Percentiles rank a stretch among this genome's conserved stretches.
phyloP scores from a whole-genome alignment of 208 protist species.

The Wallacemonas collosoma region DNA sequence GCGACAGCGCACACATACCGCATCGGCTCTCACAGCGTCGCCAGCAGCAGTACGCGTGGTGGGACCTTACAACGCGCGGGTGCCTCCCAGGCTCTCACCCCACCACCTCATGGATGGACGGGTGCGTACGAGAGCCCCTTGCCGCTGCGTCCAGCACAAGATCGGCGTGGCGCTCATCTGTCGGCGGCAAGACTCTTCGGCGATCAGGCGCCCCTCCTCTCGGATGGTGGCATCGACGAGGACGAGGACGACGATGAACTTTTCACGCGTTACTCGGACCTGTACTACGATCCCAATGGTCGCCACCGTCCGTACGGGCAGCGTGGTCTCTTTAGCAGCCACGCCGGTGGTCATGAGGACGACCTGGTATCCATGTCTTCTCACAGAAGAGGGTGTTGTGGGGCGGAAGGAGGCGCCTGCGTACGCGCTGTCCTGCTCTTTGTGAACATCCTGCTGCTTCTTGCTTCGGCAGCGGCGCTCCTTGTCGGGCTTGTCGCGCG shows the following conservation, averaged over 20 bases:
- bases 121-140: constrained; percentile 4
- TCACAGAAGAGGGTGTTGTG: neutral
- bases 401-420: constrained; percentile 10
- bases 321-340: too few relatives aligned
- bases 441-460: constrained; percentile 27
- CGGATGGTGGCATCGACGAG: neutral
- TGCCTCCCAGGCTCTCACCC: neutral
- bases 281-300: neutral
- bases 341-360: too few relatives aligned
- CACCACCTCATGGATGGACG: neutral
- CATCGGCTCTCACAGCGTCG: neutral
- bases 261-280: constrained; percentile 17
- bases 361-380: too few relatives aligned
- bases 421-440: constrained; percentile 22
- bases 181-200: neutral
- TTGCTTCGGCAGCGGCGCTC: constrained; percentile 19
- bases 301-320: too few relatives aligned
- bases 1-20: neutral
- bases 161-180: neutral
- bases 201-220: neutral
- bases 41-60: constrained; percentile 14
- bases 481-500: constrained; percentile 26
- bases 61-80: neutral
- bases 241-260: constrained; percentile 14
- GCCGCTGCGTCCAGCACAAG: neutral